Percentiles rank a stretch among this genome's conserved stretches.
phyloP scores from a whole-genome alignment of 2,329 filamentous ascomycete genomes.

The Monilinia vaccinii-corymbosi region DNA sequence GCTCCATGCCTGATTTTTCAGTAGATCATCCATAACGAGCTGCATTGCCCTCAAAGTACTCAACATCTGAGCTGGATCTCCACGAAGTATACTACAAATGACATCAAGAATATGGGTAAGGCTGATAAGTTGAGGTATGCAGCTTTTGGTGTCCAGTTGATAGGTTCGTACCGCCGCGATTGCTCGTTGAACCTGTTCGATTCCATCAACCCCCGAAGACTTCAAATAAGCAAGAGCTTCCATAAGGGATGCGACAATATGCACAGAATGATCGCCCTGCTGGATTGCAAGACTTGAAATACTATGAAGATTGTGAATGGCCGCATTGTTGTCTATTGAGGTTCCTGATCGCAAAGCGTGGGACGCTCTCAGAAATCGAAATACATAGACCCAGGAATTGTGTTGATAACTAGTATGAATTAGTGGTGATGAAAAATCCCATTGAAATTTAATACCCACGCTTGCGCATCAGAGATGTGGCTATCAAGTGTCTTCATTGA shows the following conservation, averaged over 20 bases:
- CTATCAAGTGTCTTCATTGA: slow-evolving; percentile 64
- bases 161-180: slow-evolving; percentile 65
- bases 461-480: slow-evolving; percentile 58
- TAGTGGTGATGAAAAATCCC: slow-evolving; percentile 7
- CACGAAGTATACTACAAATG: slow-evolving; percentile 54
- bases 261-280: slow-evolving; percentile 54
- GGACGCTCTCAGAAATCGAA: slow-evolving; percentile 63
- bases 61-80: slow-evolving; percentile 45
- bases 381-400: slow-evolving; percentile 65
- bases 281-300: slow-evolving; percentile 51
- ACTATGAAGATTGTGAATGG: slow-evolving; percentile 59
- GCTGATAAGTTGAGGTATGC: slow-evolving; percentile 57
- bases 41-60: slow-evolving; percentile 57
- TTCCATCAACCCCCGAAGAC: slow-evolving; percentile 51
- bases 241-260: slow-evolving; percentile 55
- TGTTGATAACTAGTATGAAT: slow-evolving; percentile 44
- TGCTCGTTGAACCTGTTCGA: slow-evolving; percentile 63
- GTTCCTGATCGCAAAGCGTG: slow-evolving; percentile 55
- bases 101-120: slow-evolving; percentile 61
- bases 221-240: slow-evolving; percentile 63
- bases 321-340: slow-evolving; percentile 50
- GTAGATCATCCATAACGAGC: slow-evolving; percentile 48
- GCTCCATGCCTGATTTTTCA: slow-evolving; percentile 28
- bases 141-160: slow-evolving; percentile 55
- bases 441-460: slow-evolving; percentile 36